Percentiles rank a stretch among this genome's conserved stretches.
phyloP scores from a whole-genome alignment of 2,329 filamentous ascomycete species.

The Ilyonectria robusta region DNA sequence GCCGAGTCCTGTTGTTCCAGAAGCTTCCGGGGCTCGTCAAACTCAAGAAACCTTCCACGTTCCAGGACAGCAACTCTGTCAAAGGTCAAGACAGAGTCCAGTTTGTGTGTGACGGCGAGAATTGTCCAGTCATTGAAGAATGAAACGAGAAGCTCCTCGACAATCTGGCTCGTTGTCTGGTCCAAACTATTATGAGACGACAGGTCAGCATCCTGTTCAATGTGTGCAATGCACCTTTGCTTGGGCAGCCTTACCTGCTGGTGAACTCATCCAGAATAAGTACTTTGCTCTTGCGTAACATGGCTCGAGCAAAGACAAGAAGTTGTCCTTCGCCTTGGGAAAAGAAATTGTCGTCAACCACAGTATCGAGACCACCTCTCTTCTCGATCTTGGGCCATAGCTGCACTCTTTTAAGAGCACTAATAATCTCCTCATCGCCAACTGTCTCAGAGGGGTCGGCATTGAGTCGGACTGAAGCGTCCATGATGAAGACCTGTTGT shows the following conservation, averaged over 20 bases:
- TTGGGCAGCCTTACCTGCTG: constrained; percentile 25
- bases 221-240: no score
- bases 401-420: constrained; percentile 31
- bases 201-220: background rate
- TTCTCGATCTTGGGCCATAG: constrained; percentile 32
- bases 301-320: constrained; percentile 39
- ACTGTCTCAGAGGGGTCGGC: constrained; percentile 52
- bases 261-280: constrained; percentile 58
- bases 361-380: constrained; percentile 35
- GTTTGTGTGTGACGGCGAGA: constrained; percentile 58
- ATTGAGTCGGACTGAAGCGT: constrained; percentile 56
- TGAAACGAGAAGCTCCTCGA: constrained; percentile 53
- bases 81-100: constrained; percentile 64
- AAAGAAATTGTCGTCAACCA: constrained; percentile 29
- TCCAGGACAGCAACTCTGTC: constrained; percentile 64
- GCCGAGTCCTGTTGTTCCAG: constrained; percentile 9
- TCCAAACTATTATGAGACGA: constrained; percentile 51
- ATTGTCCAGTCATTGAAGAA: constrained; percentile 65
- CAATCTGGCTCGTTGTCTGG: constrained; percentile 53
- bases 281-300: constrained; percentile 50
- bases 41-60: constrained; percentile 58
- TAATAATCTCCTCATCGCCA: constrained; percentile 30
- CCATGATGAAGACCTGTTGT: constrained; percentile 65
- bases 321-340: constrained; percentile 44
- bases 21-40: constrained; percentile 16